Evolutionary conservation across 306 rosid genomes (phyloP).

Genomic region (Mucuna pruriens): DNA sequence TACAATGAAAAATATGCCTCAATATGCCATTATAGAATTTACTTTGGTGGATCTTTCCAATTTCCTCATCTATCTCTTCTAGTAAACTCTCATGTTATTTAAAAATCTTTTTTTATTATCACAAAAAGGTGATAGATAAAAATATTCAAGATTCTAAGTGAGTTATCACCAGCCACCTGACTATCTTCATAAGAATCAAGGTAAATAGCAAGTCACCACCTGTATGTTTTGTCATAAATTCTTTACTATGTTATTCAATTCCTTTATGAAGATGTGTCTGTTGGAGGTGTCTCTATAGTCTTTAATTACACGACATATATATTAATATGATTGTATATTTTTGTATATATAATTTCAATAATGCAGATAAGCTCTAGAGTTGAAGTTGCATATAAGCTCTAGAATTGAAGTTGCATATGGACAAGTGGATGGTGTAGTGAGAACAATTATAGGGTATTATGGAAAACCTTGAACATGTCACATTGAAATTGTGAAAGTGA

Average conservation of each 20-base stretch:
- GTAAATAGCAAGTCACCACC: too few species aligned
- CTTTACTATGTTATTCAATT: background rate
- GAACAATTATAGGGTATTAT: constrained; percentile 32
- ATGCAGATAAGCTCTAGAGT: too few species aligned
- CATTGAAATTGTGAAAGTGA: too few species aligned
- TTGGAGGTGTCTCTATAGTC: constrained; percentile 32
- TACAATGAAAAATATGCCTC: constrained; percentile 24
- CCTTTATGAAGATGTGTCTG: constrained; percentile 26
- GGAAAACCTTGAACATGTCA: background rate
- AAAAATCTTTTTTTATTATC: background rate
- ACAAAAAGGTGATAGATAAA: too few species aligned
- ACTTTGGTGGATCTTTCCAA: constrained; percentile 23
- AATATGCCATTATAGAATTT: constrained; percentile 32
- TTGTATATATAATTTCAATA: too few species aligned
- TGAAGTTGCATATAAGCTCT: constrained; percentile 7
- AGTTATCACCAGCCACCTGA: too few species aligned
- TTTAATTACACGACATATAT: background rate
- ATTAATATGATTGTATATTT: background rate
- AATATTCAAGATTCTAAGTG: too few species aligned
- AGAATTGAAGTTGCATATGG: constrained; percentile 44
- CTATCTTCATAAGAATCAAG: constrained; percentile 2
- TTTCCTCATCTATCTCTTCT: constrained; percentile 11
- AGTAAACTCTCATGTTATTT: constrained; percentile 33
- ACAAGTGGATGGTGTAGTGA: constrained; percentile 25
- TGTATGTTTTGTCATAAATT: too few species aligned